These are phyloP conservation scores for Thuja plicata DNA, from an alignment of 83 land plant genomes.

Conservation along the genomic window DNA sequence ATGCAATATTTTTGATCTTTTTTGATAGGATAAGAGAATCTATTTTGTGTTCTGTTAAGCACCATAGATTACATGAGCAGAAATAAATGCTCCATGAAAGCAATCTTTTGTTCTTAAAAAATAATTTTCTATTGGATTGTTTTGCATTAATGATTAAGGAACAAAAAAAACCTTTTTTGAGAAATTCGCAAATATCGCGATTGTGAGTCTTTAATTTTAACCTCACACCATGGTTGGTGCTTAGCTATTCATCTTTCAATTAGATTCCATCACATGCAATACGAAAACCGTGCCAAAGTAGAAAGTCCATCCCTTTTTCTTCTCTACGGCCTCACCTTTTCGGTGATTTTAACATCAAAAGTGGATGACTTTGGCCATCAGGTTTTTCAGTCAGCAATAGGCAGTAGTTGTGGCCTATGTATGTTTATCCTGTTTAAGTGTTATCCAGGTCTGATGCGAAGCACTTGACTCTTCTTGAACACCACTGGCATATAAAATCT, in stretches of 20 bases:
- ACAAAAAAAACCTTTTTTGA: not conserved
- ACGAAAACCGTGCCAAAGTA: not conserved
- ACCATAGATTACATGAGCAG: not conserved
- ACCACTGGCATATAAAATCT: too few relatives aligned
- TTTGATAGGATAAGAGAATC: not conserved
- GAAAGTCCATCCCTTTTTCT: not conserved
- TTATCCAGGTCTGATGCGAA: not conserved
- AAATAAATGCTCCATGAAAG: not conserved
- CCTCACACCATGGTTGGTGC: not conserved
- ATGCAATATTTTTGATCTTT: not conserved
- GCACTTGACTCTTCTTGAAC: too few relatives aligned
- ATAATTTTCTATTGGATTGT: not conserved
- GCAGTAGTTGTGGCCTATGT: not conserved
- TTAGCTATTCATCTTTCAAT: not conserved
- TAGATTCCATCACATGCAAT: not conserved
- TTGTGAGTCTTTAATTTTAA: not conserved
- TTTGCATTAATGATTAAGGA: not conserved
- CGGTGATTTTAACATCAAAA: not conserved
- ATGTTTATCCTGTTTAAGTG: not conserved
- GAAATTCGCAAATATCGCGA: not conserved
- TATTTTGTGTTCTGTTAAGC: not conserved
- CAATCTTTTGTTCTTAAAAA: not conserved
- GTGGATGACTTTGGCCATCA: not conserved
- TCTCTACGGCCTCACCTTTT: not conserved
- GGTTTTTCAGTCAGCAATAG: not conserved